These are phyloP conservation scores for Erythrobasidium yunnanense DNA, from an alignment of 768 basidiomycete genomes.

Conservation along the genomic window DNA sequence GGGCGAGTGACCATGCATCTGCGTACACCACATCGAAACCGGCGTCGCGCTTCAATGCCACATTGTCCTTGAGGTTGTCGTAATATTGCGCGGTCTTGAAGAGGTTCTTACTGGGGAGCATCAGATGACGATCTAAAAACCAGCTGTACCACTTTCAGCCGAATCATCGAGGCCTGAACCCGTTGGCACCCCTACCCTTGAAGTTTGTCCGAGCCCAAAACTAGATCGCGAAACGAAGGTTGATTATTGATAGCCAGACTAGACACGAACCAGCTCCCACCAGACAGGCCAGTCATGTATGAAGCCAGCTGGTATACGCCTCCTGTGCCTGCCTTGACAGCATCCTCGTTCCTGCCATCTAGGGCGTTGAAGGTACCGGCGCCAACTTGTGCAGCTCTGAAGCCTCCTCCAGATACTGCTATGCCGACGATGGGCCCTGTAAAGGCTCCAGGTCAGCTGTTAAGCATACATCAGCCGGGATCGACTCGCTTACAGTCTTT, in stretches of 20 bases:
- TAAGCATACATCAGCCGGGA: too few species aligned
- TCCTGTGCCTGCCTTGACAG: constrained; percentile 47
- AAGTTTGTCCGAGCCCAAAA: constrained; percentile 47
- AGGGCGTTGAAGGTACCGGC: constrained; percentile 53
- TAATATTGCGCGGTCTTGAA: constrained; percentile 2
- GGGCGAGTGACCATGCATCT: constrained; percentile 47
- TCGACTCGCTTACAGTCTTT: too few species aligned
- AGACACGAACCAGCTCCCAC: constrained; percentile 34
- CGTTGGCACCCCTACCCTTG: constrained; percentile 9
- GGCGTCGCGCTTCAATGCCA: constrained; percentile 28
- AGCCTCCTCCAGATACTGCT: constrained; percentile 61
- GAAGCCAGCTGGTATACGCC: constrained; percentile 61
- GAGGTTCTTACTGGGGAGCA: constrained; percentile 49
- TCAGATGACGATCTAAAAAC: constrained; percentile 52
- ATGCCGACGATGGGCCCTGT: constrained; percentile 48
- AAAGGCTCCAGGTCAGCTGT: too few species aligned
- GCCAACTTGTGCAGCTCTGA: constrained; percentile 57
- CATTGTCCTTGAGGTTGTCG: constrained; percentile 28
- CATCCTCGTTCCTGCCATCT: constrained; percentile 51
- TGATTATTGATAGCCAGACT: constrained; percentile 59
- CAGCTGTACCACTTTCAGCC: constrained; percentile 45
- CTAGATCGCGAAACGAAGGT: constrained; percentile 51
- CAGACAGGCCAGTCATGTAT: constrained; percentile 55
- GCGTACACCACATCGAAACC: constrained; percentile 34
- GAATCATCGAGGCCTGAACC: neutral